These are phyloP conservation scores for Davidsoniella eucalypti DNA, from an alignment of 2,329 filamentous ascomycete genomes.

Conservation along the genomic window DNA sequence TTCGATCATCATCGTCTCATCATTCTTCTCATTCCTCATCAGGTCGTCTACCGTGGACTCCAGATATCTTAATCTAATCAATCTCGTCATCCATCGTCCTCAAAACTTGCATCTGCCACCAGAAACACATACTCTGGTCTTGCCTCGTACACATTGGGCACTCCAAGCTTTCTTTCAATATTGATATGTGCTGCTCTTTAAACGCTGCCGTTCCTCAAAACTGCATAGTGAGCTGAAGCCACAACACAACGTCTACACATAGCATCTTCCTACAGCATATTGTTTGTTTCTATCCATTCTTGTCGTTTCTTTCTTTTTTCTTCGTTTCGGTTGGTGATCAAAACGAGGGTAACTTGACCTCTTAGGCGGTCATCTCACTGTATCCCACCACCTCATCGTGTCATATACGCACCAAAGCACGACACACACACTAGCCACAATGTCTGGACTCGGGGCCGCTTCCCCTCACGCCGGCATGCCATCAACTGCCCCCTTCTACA, in stretches of 20 bases:
- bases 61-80: neutral
- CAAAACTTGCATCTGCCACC: too few species aligned
- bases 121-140: too few species aligned
- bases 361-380: neutral
- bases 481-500: neutral
- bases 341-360: neutral
- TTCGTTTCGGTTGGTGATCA: neutral
- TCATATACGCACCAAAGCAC: slow-evolving; percentile 1
- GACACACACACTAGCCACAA: slow-evolving; percentile 2
- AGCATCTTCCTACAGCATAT: too few species aligned
- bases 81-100: neutral
- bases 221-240: too few species aligned
- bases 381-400: neutral
- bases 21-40: too few species aligned
- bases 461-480: slow-evolving; percentile 6
- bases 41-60: neutral
- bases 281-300: neutral
- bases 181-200: too few species aligned
- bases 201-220: too few species aligned
- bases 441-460: slow-evolving; percentile 8
- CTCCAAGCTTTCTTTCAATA: too few species aligned
- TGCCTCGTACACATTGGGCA: too few species aligned
- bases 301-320: neutral
- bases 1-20: too few species aligned
- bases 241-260: too few species aligned